Conservation (phyloP, 2,329 filamentous ascomycete genomes). For the Alternaria ethzedia region DNA sequence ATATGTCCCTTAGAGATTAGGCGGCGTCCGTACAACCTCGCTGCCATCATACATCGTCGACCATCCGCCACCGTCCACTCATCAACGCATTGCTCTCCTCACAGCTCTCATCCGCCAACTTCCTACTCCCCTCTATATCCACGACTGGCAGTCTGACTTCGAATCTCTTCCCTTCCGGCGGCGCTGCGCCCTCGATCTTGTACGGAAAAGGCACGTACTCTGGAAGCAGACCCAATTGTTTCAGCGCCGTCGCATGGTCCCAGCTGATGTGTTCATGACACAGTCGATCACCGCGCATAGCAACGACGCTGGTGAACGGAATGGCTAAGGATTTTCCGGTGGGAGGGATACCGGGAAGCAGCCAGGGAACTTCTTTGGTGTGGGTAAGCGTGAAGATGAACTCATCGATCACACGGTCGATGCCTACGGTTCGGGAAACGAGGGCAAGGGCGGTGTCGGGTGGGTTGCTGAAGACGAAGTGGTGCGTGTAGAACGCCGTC, state of each 20-base stretch:
- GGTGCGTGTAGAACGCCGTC: conserved; percentile 71
- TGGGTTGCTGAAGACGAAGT: conserved; percentile 79
- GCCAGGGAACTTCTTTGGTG: conserved; percentile 41
- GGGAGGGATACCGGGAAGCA: conserved; percentile 44
- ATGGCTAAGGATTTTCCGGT: conserved; percentile 55
- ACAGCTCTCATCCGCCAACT: conserved; percentile 58
- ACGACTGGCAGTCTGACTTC: conserved; percentile 69
- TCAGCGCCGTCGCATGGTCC: conserved; percentile 69
- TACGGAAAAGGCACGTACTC: conserved; percentile 68
- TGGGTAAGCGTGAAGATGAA: conserved; percentile 47
- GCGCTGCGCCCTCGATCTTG: conserved; percentile 35
- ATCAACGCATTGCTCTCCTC: conserved; percentile 66
- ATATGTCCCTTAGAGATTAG: rapidly evolving
- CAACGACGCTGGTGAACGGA: conserved; percentile 70
- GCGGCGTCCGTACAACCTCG: not conserved
- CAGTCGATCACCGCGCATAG: conserved; percentile 70
- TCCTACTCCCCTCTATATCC: conserved; percentile 61
- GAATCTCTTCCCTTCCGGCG: conserved; percentile 51
- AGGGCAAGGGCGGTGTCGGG: conserved; percentile 71
- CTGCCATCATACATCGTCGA: conserved; percentile 29
- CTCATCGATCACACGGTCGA: conserved; percentile 66
- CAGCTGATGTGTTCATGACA: conserved; percentile 75
- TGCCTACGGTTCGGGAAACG: conserved; percentile 72
- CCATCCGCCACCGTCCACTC: conserved; percentile 33
- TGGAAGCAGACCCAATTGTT: conserved; percentile 67